These are phyloP conservation scores for Pythium biforme DNA, from an alignment of 352 stramenopile species.

Conservation along the genomic window DNA sequence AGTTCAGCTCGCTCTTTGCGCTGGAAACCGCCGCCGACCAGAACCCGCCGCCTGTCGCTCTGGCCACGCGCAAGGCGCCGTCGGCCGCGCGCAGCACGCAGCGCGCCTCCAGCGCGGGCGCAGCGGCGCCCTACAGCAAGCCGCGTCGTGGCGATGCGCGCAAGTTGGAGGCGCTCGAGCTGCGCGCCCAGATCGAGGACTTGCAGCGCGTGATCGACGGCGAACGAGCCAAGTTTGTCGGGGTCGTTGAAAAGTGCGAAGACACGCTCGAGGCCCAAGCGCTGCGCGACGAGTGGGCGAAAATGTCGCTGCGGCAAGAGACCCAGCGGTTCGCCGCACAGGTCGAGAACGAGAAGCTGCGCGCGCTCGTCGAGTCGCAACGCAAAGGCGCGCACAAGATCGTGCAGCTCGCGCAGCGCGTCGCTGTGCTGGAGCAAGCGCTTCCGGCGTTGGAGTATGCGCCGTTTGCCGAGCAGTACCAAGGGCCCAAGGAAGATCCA, in stretches of 20 bases:
- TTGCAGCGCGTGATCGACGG: conserved; percentile 9
- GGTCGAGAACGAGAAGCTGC: conserved; percentile 20
- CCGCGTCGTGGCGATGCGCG: conserved; percentile 8
- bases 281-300: conserved; percentile 11
- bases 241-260: background rate
- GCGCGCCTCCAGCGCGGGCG: background rate
- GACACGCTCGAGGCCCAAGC: conserved; percentile 3
- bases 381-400: conserved; percentile 13
- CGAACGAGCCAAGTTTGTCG: conserved; percentile 1
- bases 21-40: background rate
- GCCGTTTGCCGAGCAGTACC: conserved; percentile 12
- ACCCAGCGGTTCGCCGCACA: conserved; percentile 5
- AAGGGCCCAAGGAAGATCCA: conserved; percentile 3
- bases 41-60: background rate
- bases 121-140: conserved; percentile 7
- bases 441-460: background rate
- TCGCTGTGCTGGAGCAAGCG: conserved; percentile 2
- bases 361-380: conserved; percentile 11
- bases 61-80: background rate
- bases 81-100: background rate
- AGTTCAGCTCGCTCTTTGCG: conserved; percentile 19
- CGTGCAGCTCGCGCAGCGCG: conserved; percentile 5
- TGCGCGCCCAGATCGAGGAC: conserved; percentile 9
- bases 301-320: conserved; percentile 6
- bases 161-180: conserved; percentile 8